Evolutionary conservation across 2,329 filamentous ascomycete species (phyloP), one percentile per base, ranked within the genome.

Genomic region (Graphiopsis chlorocephala): DNA sequence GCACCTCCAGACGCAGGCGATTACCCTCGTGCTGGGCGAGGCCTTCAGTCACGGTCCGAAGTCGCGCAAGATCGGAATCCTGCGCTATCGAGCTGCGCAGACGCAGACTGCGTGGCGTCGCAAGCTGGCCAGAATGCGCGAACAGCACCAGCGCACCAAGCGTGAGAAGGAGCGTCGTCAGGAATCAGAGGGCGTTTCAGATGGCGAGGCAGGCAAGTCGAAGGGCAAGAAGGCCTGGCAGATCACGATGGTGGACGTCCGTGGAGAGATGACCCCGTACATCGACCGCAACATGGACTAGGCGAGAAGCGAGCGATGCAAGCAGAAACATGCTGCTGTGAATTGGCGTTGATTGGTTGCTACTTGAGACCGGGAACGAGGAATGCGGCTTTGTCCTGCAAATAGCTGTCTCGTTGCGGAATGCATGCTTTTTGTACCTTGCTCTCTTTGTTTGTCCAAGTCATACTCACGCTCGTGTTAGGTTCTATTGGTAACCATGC

Each of bases 321-420:
- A n/a, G n/a, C 35, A 61, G 42, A 20, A 28, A 50, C n/a, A 42
- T 62, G 47, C 20, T 23, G 59, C 31, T 28, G 29, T 60, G 57
- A n/a, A 20, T 17, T 20, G 47, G 48, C 31, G 14, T 42, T 55
- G 48, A 55, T 62, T 55, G 60, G 60, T 55, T 45, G 60, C 60
- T 50, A 23, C 45, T 29, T 61, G 45, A 62, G 31, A 62, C 60
- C 48, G 47, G 58, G 42, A 35, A 25, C 29, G 59, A 31, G 47
- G 29, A 61, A 62, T 62, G 60, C 60, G 60, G 60, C 59, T 62
- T 62, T 62, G 59, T 62, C 15, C 47, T 53, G 47, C 29, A 48
- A 55, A 62, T 45, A 52, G n/a, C 33, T 62, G 60, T 62, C 60
- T 62, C 60, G 33, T 55, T 29, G n/a, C 31, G 47, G 60, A 62